Evolutionary conservation across 2,329 filamentous ascomycete species (phyloP), one percentile per base, ranked within the genome.

Genomic region (Aaosphaeria pasadenensis): DNA sequence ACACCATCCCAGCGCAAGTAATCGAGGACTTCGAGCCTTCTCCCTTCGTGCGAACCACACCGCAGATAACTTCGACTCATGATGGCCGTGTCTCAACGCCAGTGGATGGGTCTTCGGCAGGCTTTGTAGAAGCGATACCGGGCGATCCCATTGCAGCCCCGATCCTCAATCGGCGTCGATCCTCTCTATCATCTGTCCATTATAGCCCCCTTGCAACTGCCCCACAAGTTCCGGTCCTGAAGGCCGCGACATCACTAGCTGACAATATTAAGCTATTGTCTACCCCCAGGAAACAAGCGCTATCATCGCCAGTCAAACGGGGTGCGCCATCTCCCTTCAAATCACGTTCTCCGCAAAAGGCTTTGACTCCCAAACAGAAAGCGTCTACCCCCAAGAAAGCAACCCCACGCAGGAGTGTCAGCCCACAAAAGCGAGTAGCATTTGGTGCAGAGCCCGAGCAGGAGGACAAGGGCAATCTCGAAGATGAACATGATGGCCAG

Each of bases 241-340:
- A 65, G 49, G 69, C 59, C 45, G 63, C 63, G 5, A 52, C 60
- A n/a, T 30, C 69, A 29, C 48, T 75, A 24, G 63, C 67, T 6
- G 73, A 75, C 49, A 75, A 67, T 35, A 75, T 78, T 57, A 77
- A 72, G 49, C 60, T 76, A 11, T 66, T 78, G 44, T 74, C 73
- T 0, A 78, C 76, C 0, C 76, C 76, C 5, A 63, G 75, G 40
- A 78, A 78, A 52, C 74, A 77, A 49, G 66, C 66, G 5, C 53
- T 68, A 13, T 52, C 67, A 7, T 77, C 75, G 11, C 75, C 75
- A 3, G 52, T 71, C 6, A 74, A 74, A 53, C 63, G 66, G 30
- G 60, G 63, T 28, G 33, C 33, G n/a, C 53, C 62, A 49, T 69
- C 66, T 2, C 68, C 69, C 6, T 71, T 71, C 51, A 67, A 64